Evolutionary conservation across 75 land plant genomes (phyloP), one percentile per base, ranked within the genome.

Genomic region (Cunninghamia lanceolata): DNA sequence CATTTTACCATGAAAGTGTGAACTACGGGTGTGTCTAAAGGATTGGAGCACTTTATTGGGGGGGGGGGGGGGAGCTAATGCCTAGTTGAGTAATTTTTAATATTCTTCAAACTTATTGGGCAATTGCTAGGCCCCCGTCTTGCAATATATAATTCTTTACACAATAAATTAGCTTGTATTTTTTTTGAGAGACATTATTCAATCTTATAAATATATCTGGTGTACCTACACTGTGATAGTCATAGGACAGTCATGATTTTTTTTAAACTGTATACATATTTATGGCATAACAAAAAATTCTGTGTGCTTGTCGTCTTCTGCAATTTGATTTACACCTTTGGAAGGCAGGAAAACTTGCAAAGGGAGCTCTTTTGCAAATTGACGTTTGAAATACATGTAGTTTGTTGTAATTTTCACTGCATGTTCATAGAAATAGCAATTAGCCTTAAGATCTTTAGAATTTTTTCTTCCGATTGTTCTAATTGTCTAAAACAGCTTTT

Each of bases 61-160:
- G 56, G 56, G 40, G 35, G 13, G 34, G 5, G 84, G 53, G 56
- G 56, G 40, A 53, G 13, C 66, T 36, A 83, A 39, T 53, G 63
- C 66, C 40, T 83, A 17, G 63, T 34, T 53, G 47, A 83, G 47
- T 53, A 17, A 34, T 32, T 50, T 43, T 53, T 3, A 38, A 19
- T 19, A 42, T 82, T 82, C 34, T n/a, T 82, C 3, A 82, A 82
- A 42, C 47, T 53, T 54, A 16, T 83, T 43, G 63, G 16, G 17
- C 56, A 9, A 52, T 30, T 16, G 34, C 36, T 36, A 53, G 82
- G 13, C 32, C 15, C 34, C 10, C 9, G n/a, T 42, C 82, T 45
- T 43, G 32, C 47, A 80, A 80, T 80, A 80, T 80, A 4, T 80
- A 45, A 80, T 80, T 80, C 82, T 80, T 80, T 80, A 80, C 40